Evolutionary conservation across 257 asterid species (phyloP).

Genomic region (Nicotiana tomentosiformis): DNA sequence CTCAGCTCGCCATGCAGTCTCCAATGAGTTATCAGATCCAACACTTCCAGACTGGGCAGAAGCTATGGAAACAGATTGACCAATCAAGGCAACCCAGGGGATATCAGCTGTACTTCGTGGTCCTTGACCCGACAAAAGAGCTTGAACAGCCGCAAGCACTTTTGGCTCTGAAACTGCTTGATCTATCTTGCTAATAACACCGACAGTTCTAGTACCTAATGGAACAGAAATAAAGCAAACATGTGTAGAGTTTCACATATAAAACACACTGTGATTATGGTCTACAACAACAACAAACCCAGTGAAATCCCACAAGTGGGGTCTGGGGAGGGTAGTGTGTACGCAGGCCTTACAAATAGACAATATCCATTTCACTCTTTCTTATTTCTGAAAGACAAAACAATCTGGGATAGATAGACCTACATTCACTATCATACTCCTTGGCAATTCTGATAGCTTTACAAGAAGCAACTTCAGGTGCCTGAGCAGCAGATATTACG

Average conservation of each 20-base stretch:
- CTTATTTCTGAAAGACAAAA: not conserved
- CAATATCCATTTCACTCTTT: not conserved
- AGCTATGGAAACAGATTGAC: conserved; percentile 90
- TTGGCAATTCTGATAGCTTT: conserved; percentile 92
- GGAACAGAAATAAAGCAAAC: conserved; percentile 6
- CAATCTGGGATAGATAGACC: conserved; percentile 27
- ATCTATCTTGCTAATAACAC: conserved; percentile 89
- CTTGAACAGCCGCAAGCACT: conserved; percentile 91
- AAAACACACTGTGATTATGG: not conserved
- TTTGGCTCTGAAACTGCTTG: conserved; percentile 90
- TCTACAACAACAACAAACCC: too few relatives aligned
- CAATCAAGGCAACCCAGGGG: conserved; percentile 99
- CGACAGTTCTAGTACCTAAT: conserved; percentile 89
- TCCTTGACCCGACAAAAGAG: conserved; percentile 85
- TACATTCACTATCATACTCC: conserved; percentile 95
- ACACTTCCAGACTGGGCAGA: conserved; percentile 78
- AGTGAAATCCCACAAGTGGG: too few relatives aligned
- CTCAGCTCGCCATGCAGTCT: conserved; percentile 96
- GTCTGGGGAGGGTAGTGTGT: too few relatives aligned
- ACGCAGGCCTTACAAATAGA: not conserved
- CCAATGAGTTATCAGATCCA: conserved; percentile 81
- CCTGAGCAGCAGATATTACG: conserved; percentile 88
- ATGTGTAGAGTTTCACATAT: not conserved
- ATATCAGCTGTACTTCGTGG: conserved; percentile 91
- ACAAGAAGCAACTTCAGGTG: conserved; percentile 86